phyloP scores from a whole-genome alignment of 2,329 filamentous ascomycete species.

The Cercospora sojina region DNA sequence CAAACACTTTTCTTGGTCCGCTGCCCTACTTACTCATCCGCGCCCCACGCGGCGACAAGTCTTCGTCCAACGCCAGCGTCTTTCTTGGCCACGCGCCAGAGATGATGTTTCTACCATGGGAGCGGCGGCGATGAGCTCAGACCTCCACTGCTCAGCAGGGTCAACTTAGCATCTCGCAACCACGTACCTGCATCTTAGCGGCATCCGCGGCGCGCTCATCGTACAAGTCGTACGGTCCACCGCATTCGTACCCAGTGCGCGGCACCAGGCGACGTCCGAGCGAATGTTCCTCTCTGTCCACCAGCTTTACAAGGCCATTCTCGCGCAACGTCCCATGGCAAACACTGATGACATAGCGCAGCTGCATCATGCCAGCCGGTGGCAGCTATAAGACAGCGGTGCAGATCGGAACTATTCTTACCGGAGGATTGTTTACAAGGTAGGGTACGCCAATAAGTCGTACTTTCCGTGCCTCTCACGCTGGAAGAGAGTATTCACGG shows the following conservation, averaged over 20 bases:
- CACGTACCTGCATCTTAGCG: conserved; percentile 6
- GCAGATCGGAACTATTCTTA: not conserved
- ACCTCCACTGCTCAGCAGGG: not conserved
- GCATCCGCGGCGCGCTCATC: not conserved
- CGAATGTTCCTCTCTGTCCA: not conserved
- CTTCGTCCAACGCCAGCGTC: not conserved
- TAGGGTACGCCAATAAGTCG: no score
- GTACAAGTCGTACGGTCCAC: not conserved
- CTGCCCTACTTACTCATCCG: not conserved
- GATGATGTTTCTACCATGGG: not conserved
- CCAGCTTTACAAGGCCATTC: not conserved
- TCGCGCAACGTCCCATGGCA: not conserved
- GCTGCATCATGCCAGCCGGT: not conserved
- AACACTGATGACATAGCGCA: no score
- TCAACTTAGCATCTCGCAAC: not conserved
- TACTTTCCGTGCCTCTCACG: not conserved
- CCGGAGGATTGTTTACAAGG: no score
- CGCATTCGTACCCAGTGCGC: not conserved
- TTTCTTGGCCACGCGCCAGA: conserved; percentile 1
- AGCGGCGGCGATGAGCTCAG: conserved; percentile 6
- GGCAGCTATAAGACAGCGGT: no score
- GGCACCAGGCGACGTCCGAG: not conserved
- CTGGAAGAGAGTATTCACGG: no score
- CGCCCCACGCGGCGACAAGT: conserved; percentile 1
- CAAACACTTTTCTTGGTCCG: conserved; percentile 1